These are phyloP conservation scores for Nephelium lappaceum DNA, from an alignment of 345 rosid species.

Conservation along the genomic window DNA sequence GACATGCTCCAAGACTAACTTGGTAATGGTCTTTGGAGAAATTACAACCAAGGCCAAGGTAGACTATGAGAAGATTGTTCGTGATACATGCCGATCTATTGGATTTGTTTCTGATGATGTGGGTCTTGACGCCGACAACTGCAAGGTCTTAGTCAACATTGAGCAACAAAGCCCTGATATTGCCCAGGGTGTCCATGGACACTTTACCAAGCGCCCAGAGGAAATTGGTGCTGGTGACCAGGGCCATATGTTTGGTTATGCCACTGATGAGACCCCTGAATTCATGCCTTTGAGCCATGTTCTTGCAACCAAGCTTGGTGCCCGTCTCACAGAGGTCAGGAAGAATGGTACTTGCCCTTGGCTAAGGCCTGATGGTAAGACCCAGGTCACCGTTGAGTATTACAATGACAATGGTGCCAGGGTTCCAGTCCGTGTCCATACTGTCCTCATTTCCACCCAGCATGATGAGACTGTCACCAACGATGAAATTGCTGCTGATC, in stretches of 20 bases:
- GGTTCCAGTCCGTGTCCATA: slow-evolving; percentile 83
- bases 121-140: slow-evolving; percentile 73
- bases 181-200: slow-evolving; percentile 81
- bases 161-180: slow-evolving; percentile 86
- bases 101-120: slow-evolving; percentile 75
- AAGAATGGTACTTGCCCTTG: slow-evolving; percentile 73
- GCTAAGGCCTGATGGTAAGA: slow-evolving; percentile 83
- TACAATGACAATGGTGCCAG: slow-evolving; percentile 71
- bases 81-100: slow-evolving; percentile 65
- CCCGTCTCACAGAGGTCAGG: slow-evolving; percentile 76
- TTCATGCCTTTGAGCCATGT: slow-evolving; percentile 77
- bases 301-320: slow-evolving; percentile 76
- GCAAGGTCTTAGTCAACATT: slow-evolving; percentile 77
- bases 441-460: slow-evolving; percentile 75
- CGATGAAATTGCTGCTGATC: slow-evolving; percentile 77
- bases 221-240: slow-evolving; percentile 85
- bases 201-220: slow-evolving; percentile 74
- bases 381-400: slow-evolving; percentile 82
- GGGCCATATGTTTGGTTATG: slow-evolving; percentile 83
- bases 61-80: slow-evolving; percentile 78
- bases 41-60: slow-evolving; percentile 76
- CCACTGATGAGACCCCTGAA: slow-evolving; percentile 77
- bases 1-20: slow-evolving; percentile 82
- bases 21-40: slow-evolving; percentile 86
- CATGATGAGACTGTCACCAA: slow-evolving; percentile 81